phyloP scores from a whole-genome alignment of 768 basidiomycete genomes.

The Lactifluus echinatus region DNA sequence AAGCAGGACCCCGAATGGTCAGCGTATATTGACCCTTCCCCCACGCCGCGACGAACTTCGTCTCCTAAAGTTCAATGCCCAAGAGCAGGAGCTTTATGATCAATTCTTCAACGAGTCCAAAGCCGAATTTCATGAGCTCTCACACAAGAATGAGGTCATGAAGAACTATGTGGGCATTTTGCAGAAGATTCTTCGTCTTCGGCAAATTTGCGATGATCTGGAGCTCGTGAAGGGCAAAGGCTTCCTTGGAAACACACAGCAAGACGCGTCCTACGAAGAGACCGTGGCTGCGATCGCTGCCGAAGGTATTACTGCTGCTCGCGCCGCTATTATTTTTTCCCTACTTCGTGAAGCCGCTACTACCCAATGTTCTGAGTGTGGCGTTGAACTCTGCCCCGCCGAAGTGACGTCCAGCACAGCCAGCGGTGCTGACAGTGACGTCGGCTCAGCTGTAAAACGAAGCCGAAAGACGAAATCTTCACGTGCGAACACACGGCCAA shows the following conservation, averaged over 20 bases:
- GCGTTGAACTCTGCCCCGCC: slow-evolving; percentile 55
- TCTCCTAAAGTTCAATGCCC: slow-evolving; percentile 71
- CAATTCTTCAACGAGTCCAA: slow-evolving; percentile 85
- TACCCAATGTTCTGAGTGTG: slow-evolving; percentile 86
- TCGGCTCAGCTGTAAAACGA: slow-evolving; percentile 40
- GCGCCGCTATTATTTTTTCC: slow-evolving; percentile 79
- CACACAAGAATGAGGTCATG: slow-evolving; percentile 86
- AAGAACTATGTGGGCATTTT: slow-evolving; percentile 98
- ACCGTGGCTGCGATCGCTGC: slow-evolving; percentile 63
- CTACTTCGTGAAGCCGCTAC: slow-evolving; percentile 80
- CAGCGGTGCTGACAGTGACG: slow-evolving; percentile 39
- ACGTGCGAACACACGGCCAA: slow-evolving; percentile 53
- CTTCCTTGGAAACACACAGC: slow-evolving; percentile 33
- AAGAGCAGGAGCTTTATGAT: slow-evolving; percentile 82
- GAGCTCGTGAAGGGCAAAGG: slow-evolving; percentile 77
- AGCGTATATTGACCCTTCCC: slow-evolving; percentile 79
- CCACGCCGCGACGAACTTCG: slow-evolving; percentile 85
- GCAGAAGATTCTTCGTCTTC: slow-evolving; percentile 90
- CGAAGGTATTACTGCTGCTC: slow-evolving; percentile 67
- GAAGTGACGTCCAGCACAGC: slow-evolving; percentile 34
- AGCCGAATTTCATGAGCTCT: slow-evolving; percentile 82
- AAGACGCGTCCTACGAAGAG: slow-evolving; percentile 63
- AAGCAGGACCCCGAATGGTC: slow-evolving; percentile 69
- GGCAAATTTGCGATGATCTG: slow-evolving; percentile 97
- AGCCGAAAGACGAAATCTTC: slow-evolving; percentile 51